A percentile compares a stretch with the other conserved stretches of the same genome.
Conservation (phyloP, 208 protist genomes). For the Novymonas esmeraldas region DNA sequence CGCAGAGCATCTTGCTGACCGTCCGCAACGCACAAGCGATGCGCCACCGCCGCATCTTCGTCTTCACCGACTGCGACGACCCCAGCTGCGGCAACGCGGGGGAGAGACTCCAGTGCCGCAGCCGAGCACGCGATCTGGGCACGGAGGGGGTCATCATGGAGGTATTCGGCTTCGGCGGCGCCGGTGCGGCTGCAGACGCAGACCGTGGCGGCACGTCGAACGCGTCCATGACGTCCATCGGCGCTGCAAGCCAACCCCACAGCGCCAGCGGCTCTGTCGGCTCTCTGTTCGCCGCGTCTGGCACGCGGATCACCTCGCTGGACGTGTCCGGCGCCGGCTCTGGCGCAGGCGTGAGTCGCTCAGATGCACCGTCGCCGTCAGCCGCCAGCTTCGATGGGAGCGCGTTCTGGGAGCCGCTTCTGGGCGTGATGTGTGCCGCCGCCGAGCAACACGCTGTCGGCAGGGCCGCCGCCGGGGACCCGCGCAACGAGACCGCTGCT, state of each 20-base stretch:
- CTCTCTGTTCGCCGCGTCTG: background rate
- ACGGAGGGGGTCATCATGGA: slow-evolving; percentile 62
- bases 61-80: slow-evolving; percentile 87
- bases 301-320: background rate
- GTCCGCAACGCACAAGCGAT: slow-evolving; percentile 24
- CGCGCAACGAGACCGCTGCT: background rate
- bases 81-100: slow-evolving; percentile 45
- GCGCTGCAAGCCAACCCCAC: background rate
- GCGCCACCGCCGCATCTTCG: slow-evolving; percentile 67
- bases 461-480: background rate
- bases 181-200: background rate
- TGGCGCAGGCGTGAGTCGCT: background rate
- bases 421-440: slow-evolving; percentile 17
- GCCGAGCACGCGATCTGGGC: slow-evolving; percentile 44
- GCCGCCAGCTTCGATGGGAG: background rate
- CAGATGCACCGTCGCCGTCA: background rate
- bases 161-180: slow-evolving; percentile 61
- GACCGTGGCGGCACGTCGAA: background rate
- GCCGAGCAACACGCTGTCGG: background rate
- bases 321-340: background rate
- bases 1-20: slow-evolving; percentile 68
- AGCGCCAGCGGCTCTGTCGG: background rate
- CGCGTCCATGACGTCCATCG: background rate
- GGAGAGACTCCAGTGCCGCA: slow-evolving; percentile 45
- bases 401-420: slow-evolving; percentile 35